Percentiles rank a stretch among this genome's conserved stretches.
Conservation (phyloP, 495 filamentous ascomycete genomes). For the Neurospora sp. region DNA sequence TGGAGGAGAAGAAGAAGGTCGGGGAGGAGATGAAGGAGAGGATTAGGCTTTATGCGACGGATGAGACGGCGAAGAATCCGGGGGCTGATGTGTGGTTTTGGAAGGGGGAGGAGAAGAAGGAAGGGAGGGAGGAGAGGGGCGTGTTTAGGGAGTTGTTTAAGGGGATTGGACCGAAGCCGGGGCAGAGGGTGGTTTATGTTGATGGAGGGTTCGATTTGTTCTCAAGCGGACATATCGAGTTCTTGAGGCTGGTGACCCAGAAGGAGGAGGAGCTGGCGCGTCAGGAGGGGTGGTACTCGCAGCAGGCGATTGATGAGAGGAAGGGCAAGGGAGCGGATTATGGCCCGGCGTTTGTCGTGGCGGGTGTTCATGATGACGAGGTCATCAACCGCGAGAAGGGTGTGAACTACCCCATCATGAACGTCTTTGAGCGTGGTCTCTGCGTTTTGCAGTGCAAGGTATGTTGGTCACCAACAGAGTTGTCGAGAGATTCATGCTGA, state of each 20-base stretch:
- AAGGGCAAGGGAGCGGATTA: conserved; percentile 60
- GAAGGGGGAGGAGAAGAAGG: conserved; percentile 41
- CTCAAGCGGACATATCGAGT: conserved; percentile 92
- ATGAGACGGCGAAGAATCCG: conserved; percentile 60
- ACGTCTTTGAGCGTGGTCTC: conserved; percentile 89
- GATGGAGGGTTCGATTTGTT: conserved; percentile 97
- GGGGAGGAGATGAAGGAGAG: conserved; percentile 56
- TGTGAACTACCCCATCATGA: conserved; percentile 98
- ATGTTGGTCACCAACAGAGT: conserved; percentile 17
- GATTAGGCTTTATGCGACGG: conserved; percentile 76
- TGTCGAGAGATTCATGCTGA: conserved; percentile 1
- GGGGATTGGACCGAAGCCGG: conserved; percentile 56
- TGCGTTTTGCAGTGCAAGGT: conserved; percentile 92
- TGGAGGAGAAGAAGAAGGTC: conserved; percentile 49
- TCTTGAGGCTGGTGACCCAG: conserved; percentile 63
- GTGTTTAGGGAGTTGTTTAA: conserved; percentile 52
- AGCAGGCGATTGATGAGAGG: conserved; percentile 49
- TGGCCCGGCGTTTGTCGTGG: conserved; percentile 72
- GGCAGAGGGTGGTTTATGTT: conserved; percentile 84
- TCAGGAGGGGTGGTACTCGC: conserved; percentile 62
- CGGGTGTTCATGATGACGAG: conserved; percentile 85
- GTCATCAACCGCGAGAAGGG: conserved; percentile 95
- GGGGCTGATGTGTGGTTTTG: conserved; percentile 75
- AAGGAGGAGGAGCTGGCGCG: conserved; percentile 57
- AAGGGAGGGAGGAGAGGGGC: conserved; percentile 38